Base-by-base conservation (phyloP, 2,329 filamentous ascomycete species). In the Colletotrichum gloeosporioides region DNA sequence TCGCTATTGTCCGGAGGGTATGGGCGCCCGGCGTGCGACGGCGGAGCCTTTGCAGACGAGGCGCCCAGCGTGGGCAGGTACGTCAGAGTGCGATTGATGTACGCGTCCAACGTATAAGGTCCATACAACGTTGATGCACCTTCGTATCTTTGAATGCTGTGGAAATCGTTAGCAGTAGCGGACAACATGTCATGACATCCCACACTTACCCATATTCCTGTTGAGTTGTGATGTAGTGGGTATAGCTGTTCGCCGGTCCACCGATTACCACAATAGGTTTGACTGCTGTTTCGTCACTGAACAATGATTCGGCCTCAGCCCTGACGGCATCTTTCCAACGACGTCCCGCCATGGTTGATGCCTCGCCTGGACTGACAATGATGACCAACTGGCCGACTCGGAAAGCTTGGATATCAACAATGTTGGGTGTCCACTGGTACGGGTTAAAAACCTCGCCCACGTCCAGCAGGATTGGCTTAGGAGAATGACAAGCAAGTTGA, bases 81-180 rank as follows among this genome's bases (percentile, higher is more conserved):
- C 9, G 72, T 36, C 16, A 78, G 44, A 5, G 95, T 96, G 22
- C 96, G 88, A 81, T 98, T 95, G 84, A 98, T 94, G 85, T 97
- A 96, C 0, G 95, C 96, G 22, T 94, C 92, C n/a, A 98, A 88
- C 0, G 95, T 96, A 82, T 96, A 93, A 1, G 92, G 95, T 0
- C 96, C 96, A 82, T 96, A 96, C 3, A 98, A 89, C 0, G 96
- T 98, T 5, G 94, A 96, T 1, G 95, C 96, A 44, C 96, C 96
- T 85, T 98, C 96, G 83, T 98, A 98, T 39, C 96, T 93, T 84
- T 98, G 96, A 65, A 96, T 90, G 16, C 81, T 76, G 22, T 15
- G 15, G 49, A 16, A 3, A 27, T 36, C 81, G 77, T 83, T 8
- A 61, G 36, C 32, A 13, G 15, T 34, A 79, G 6, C 77, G 76